These are phyloP conservation scores for Umbelopsis ramanniana DNA, from an alignment of 192 early-diverging fungal genomes.

Conservation along the genomic window DNA sequence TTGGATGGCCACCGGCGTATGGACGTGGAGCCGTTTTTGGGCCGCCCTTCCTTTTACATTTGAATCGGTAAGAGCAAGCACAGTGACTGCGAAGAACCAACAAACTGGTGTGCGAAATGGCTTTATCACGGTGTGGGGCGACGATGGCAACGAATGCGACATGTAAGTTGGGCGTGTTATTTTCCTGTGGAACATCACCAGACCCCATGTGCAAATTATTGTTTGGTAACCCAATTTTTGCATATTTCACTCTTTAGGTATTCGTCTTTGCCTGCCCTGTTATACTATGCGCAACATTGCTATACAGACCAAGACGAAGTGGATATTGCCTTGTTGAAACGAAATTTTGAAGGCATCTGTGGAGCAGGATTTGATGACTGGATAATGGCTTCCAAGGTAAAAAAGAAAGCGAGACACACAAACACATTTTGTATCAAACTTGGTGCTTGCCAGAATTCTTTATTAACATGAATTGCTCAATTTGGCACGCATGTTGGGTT, in stretches of 20 bases:
- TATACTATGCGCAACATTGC: conserved; percentile 78
- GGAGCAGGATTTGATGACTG: conserved; percentile 81
- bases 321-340: conserved; percentile 58
- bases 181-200: background rate
- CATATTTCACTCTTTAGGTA: conserved; percentile 40
- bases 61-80: conserved; percentile 73
- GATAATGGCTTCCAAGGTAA: conserved; percentile 66
- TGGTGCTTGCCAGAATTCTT: background rate
- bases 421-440: background rate
- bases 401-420: background rate
- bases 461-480: background rate
- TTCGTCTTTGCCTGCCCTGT: conserved; percentile 77
- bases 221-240: conserved; percentile 20
- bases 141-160: conserved; percentile 92
- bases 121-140: conserved; percentile 89
- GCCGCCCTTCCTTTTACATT: conserved; percentile 82
- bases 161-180: conserved; percentile 43
- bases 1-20: conserved; percentile 79
- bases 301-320: conserved; percentile 70
- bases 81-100: conserved; percentile 66
- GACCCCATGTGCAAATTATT: conserved; percentile 11
- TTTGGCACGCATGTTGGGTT: background rate
- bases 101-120: conserved; percentile 65
- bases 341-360: conserved; percentile 68
- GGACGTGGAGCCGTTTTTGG: conserved; percentile 90